These are phyloP conservation scores for Melastoma candidum DNA, from an alignment of 441 rosid species.

Conservation along the genomic window DNA sequence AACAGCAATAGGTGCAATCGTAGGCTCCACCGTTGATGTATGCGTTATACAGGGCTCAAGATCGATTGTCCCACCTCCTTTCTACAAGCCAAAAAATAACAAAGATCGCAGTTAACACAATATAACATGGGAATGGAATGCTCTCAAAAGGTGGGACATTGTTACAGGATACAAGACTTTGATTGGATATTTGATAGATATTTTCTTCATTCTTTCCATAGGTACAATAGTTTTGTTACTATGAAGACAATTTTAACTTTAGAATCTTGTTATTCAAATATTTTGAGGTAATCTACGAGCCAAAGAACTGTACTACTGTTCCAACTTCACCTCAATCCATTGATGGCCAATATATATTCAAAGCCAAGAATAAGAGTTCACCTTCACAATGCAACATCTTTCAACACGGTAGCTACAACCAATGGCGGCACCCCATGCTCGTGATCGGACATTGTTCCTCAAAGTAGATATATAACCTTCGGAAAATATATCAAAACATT, in stretches of 20 bases:
- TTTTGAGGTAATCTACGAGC: too few species aligned
- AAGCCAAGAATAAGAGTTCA: slow-evolving; percentile 18
- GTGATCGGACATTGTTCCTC: slow-evolving; percentile 95
- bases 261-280: too few species aligned
- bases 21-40: slow-evolving; percentile 91
- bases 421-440: slow-evolving; percentile 99
- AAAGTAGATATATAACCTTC: slow-evolving; percentile 83
- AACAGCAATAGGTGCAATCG: slow-evolving; percentile 98
- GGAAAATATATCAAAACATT: slow-evolving; percentile 12
- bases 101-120: neutral
- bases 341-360: too few species aligned
- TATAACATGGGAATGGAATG: slow-evolving; percentile 1
- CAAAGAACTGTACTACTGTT: too few species aligned
- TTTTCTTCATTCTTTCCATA: too few species aligned
- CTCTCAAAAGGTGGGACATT: slow-evolving; percentile 5
- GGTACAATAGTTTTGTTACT: too few species aligned
- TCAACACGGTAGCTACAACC: slow-evolving; percentile 95
- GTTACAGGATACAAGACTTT: too few species aligned
- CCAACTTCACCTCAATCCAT: too few species aligned
- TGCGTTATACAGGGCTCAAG: slow-evolving; percentile 95
- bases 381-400: slow-evolving; percentile 97
- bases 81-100: slow-evolving; percentile 29
- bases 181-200: too few species aligned
- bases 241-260: too few species aligned
- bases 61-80: slow-evolving; percentile 93